Base-by-base conservation (phyloP, 768 basidiomycete genomes). In the Pleurotus pulmonarius region DNA sequence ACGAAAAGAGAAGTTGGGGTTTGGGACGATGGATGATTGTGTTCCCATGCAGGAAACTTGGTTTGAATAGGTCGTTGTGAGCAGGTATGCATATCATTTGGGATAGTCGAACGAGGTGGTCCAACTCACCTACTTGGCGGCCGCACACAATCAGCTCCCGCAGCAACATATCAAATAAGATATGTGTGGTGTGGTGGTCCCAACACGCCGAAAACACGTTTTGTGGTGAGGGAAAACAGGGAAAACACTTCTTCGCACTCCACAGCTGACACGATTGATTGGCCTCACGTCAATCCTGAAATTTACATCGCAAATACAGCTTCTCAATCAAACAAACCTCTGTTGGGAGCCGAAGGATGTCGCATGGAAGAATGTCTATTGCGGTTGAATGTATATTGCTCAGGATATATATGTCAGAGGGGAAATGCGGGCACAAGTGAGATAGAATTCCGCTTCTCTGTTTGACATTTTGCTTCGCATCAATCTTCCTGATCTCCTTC, bases 171-270 rank as follows among this genome's bases (percentile, higher is more conserved):
- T 18, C 22, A 15, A 24, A 49, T 49, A 37, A 18, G 29, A 16
- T 20, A 37, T 20, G 38, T 11, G 18, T 41, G 12, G 22, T 18
- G 18, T 20, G 25, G 15, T 26, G 13, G 25, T 25, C 39, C 41
- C 51, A 38, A 16, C 51, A 53, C 51, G 39, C 51, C 39, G 37
- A 20, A n/a, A 37, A 43, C 38, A 53, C 51, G 51, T 41, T 41
- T 53, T 53, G 39, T 53, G 39, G 51, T 53, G 51, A 53, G 39
- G 29, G 12, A 41, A 38, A 40, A 12, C 12, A 39, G 39, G 22
- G 16, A 39, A n/a, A n/a, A 41, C 12, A 53, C 39, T 41, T 41
- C 37, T 53, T 49, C 20, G 38, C 38, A 39, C 51, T 53, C 51
- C 51, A 53, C 51, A 53, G n/a, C 48, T 49, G 15, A 26, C 15